Conservation (phyloP, 2,329 filamentous ascomycete species). For the Fusarium goolgardi region DNA sequence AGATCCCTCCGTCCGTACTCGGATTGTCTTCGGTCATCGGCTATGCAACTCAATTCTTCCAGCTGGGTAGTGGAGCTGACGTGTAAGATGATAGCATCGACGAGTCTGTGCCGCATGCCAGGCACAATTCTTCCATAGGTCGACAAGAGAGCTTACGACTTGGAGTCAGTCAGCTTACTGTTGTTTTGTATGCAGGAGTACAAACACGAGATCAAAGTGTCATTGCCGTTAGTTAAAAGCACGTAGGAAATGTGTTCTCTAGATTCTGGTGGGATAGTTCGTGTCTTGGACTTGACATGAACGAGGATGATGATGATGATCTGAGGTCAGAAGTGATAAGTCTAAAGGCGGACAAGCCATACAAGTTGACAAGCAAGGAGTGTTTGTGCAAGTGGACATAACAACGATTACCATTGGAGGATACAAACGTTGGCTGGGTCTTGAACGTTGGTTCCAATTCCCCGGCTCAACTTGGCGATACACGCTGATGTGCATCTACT, state of each 20-base stretch:
- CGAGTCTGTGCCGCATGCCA: constrained; percentile 1
- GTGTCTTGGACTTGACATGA: constrained; percentile 4
- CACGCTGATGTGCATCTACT: constrained; percentile 21
- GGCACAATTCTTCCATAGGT: constrained; percentile 23
- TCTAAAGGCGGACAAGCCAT: neutral
- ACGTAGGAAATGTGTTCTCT: constrained; percentile 15
- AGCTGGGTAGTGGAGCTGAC: constrained; percentile 1
- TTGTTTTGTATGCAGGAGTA: neutral
- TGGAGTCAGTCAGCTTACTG: neutral
- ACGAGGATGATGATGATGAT: constrained; percentile 13
- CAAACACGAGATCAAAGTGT: neutral
- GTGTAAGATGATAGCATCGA: constrained; percentile 3
- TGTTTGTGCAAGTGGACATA: neutral
- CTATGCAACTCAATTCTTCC: neutral
- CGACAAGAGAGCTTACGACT: neutral
- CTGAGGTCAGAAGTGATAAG: constrained; percentile 21
- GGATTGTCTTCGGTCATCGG: neutral
- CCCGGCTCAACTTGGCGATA: constrained; percentile 10
- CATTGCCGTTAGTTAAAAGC: neutral
- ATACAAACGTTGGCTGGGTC: constrained; percentile 4
- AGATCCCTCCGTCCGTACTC: constrained; percentile 3
- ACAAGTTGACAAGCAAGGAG: neutral
- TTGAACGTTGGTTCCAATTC: constrained; percentile 20
- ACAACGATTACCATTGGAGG: constrained; percentile 2
- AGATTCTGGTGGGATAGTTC: neutral